Evolutionary conservation across 176 grass and related monocot species (phyloP).

Genomic region (Canna indica): DNA sequence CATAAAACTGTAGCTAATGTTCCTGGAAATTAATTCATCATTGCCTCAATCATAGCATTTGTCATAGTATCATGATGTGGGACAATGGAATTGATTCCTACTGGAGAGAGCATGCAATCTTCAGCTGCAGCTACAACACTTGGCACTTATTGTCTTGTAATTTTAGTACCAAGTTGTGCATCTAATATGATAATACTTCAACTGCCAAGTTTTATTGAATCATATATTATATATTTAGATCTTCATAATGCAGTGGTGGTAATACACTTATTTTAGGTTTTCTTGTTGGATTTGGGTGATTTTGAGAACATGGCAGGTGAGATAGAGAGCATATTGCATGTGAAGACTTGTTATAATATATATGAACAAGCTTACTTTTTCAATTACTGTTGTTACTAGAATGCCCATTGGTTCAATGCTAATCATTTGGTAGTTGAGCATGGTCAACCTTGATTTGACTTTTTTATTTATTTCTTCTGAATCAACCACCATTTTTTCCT

Average conservation of each 20-base stretch:
- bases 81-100: constrained; percentile 1
- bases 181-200: background rate
- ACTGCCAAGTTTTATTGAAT: too few species aligned
- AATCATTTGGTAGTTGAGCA: constrained; percentile 6
- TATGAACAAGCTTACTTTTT: background rate
- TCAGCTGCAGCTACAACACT: background rate
- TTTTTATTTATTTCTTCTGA: background rate
- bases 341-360: background rate
- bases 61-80: background rate
- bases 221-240: too few species aligned
- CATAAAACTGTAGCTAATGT: background rate
- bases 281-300: too few species aligned
- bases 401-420: background rate
- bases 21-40: background rate
- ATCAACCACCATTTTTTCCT: background rate
- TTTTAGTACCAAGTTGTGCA: background rate
- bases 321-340: too few species aligned
- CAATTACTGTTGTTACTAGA: background rate
- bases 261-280: too few species aligned
- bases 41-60: background rate
- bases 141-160: background rate
- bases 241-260: too few species aligned
- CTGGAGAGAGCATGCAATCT: background rate
- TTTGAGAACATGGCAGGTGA: too few species aligned
- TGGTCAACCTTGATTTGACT: background rate